Evolutionary conservation across 2,329 filamentous ascomycete species (phyloP), one percentile per base, ranked within the genome.

Genomic region (Sordariomycetes sp.): DNA sequence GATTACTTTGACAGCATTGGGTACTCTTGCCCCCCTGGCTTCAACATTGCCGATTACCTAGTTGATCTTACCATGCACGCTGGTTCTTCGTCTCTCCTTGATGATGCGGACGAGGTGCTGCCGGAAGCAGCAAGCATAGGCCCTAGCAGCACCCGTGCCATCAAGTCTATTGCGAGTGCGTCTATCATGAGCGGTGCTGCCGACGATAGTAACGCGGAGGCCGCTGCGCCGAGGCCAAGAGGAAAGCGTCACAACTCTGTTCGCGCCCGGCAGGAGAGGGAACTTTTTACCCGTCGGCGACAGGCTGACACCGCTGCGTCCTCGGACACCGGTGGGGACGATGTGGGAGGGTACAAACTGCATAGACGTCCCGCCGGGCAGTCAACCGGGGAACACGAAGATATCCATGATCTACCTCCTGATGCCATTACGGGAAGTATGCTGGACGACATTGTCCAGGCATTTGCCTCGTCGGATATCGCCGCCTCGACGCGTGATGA

Each of bases 21-120:
- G 51, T 99, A 96, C 69, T 77, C 87, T 54, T 99, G 95, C 66
- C 94, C 94, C 12, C 87, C 91, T 25, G 95, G 95, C 2, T 99
- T 97, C 79, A 99, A 99, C 66, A 97, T 99, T 70, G 94, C 94
- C 3, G 94, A 99, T 69, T 99, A 96, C 66, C 81, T 99, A 5
- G 91, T 99, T 34, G 94, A 99, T 68, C 78, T 99, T 48, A 97
- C 94, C 0, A 97, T 99, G 92, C 94, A 99, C 68, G 91, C 90
- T 25, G 82, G 88, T 59, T 76, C 78, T 52, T 80, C 76, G 22
- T 74, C 79, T 7, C 36, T 67, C 28, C 78, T 82, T 58, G 80
- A 85, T 36, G 81, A 85, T 57, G 80, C 79, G 15, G 69, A 74
- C 10, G 45, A 50, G 4, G 59, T 77, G 42, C 67, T 71, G 6